Percentiles rank a stretch among this genome's conserved stretches.
phyloP scores from a whole-genome alignment of 2,329 filamentous ascomycete genomes.

The Xylaria polymorpha region DNA sequence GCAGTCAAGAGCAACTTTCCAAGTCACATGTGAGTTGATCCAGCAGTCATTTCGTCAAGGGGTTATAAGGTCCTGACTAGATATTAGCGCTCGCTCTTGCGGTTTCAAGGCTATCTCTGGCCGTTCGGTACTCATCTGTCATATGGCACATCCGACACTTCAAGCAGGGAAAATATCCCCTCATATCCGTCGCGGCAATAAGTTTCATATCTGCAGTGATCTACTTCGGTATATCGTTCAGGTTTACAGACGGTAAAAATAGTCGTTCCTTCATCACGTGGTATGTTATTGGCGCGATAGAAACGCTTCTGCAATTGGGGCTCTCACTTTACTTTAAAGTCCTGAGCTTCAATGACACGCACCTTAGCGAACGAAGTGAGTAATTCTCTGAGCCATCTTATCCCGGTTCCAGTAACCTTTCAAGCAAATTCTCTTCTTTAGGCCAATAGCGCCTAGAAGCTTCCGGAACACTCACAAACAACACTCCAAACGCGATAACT shows the following conservation, averaged over 20 bases:
- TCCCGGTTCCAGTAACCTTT: not conserved
- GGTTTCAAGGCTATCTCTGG: slow-evolving; percentile 62
- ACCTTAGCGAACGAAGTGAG: slow-evolving; percentile 67
- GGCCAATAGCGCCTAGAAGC: not conserved
- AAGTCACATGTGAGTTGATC: slow-evolving; percentile 52
- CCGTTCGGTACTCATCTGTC: slow-evolving; percentile 64
- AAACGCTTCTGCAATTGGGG: slow-evolving; percentile 63
- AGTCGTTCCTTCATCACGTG: slow-evolving; percentile 55
- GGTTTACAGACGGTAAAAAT: slow-evolving; percentile 49
- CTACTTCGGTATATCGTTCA: slow-evolving; percentile 56
- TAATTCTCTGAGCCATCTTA: not conserved
- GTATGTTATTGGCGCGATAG: slow-evolving; percentile 66
- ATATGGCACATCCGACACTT: slow-evolving; percentile 56
- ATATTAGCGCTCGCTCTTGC: slow-evolving; percentile 56
- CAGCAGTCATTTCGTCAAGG: not conserved
- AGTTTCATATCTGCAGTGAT: slow-evolving; percentile 52
- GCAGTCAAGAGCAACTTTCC: slow-evolving; percentile 52
- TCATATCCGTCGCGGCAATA: slow-evolving; percentile 51
- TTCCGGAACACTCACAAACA: not conserved
- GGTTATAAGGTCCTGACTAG: slow-evolving; percentile 29
- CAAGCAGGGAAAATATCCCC: slow-evolving; percentile 51
- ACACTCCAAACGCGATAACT: too few relatives aligned
- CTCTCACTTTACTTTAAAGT: slow-evolving; percentile 66
- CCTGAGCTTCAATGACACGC: slow-evolving; percentile 70
- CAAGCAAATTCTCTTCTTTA: too few relatives aligned